Evolutionary conservation across 176 grass and related monocot genomes (phyloP).

Genomic region (Calamus simplicifolius): DNA sequence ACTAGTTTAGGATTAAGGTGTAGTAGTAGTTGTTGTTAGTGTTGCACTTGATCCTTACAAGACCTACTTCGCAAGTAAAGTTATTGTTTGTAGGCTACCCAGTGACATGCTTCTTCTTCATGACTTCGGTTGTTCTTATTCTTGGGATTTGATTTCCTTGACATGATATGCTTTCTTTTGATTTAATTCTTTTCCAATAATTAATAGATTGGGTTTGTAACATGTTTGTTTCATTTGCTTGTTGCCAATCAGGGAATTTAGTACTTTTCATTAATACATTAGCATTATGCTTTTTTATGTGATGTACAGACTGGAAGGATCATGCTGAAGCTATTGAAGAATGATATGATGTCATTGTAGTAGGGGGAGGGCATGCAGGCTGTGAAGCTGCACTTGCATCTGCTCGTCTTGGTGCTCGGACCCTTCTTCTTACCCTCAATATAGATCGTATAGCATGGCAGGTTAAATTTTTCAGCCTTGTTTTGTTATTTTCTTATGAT

Average conservation of each 20-base stretch:
- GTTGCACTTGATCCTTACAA: too few species aligned
- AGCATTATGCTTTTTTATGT: slow-evolving; percentile 10
- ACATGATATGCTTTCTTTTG: too few species aligned
- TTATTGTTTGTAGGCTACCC: too few species aligned
- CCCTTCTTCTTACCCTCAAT: slow-evolving; percentile 94
- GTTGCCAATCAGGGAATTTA: too few species aligned
- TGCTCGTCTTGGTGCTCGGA: slow-evolving; percentile 75
- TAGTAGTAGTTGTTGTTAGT: too few species aligned
- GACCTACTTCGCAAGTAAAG: too few species aligned
- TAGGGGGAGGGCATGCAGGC: slow-evolving; percentile 88
- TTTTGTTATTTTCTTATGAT: background rate
- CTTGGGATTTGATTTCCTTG: too few species aligned
- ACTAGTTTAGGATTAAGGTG: too few species aligned
- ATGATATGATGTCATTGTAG: slow-evolving; percentile 90
- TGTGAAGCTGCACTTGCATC: slow-evolving; percentile 94
- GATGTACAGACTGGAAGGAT: slow-evolving; percentile 29
- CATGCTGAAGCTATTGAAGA: slow-evolving; percentile 28
- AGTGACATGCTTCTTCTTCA: too few species aligned
- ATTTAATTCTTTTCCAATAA: background rate
- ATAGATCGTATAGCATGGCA: slow-evolving; percentile 98
- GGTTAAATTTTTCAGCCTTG: slow-evolving; percentile 16
- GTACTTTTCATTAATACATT: too few species aligned
- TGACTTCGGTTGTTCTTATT: too few species aligned
- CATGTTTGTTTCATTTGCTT: background rate
- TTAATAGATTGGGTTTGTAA: background rate